Percentiles rank a stretch among this genome's conserved stretches.
These are phyloP conservation scores for Penicillium arizonense DNA, from an alignment of 495 filamentous ascomycete genomes.

Conservation along the genomic window DNA sequence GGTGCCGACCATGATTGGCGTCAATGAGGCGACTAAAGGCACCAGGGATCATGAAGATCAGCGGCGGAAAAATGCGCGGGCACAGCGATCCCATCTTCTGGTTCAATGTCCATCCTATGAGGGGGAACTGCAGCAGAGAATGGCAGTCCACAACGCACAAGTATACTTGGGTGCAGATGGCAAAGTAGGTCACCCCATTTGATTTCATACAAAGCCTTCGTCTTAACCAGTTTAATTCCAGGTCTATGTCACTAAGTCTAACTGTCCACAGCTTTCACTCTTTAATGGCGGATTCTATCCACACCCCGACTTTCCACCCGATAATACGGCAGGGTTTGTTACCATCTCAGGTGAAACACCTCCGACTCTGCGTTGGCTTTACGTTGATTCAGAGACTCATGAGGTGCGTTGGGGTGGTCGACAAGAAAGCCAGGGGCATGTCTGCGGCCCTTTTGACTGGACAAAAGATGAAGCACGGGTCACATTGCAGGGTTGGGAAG, in stretches of 20 bases:
- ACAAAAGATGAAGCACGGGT: conserved; percentile 4
- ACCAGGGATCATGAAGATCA: conserved; percentile 3
- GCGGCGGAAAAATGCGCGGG: conserved; percentile 1
- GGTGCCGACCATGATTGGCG: conserved; percentile 5
- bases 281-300: conserved; percentile 5
- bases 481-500: conserved; percentile 5
- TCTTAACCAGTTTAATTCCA: neutral
- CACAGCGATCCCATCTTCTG: conserved; percentile 4
- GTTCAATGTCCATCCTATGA: neutral
- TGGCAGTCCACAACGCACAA: conserved; percentile 3
- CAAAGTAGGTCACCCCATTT: neutral
- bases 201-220: neutral
- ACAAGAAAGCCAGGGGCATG: conserved; percentile 3
- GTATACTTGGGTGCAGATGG: conserved; percentile 3
- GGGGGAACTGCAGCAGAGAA: neutral
- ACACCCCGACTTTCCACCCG: conserved; percentile 3
- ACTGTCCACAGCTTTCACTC: neutral
- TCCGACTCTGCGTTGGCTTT: conserved; percentile 8
- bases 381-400: conserved; percentile 5
- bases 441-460: conserved; percentile 9
- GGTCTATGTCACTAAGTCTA: conserved; percentile 7
- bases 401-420: conserved; percentile 8
- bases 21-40: conserved; percentile 9
- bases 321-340: conserved; percentile 7
- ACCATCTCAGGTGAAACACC: conserved; percentile 3